Conservation (phyloP, 306 rosid species). For the Arachis hypogaea region DNA sequence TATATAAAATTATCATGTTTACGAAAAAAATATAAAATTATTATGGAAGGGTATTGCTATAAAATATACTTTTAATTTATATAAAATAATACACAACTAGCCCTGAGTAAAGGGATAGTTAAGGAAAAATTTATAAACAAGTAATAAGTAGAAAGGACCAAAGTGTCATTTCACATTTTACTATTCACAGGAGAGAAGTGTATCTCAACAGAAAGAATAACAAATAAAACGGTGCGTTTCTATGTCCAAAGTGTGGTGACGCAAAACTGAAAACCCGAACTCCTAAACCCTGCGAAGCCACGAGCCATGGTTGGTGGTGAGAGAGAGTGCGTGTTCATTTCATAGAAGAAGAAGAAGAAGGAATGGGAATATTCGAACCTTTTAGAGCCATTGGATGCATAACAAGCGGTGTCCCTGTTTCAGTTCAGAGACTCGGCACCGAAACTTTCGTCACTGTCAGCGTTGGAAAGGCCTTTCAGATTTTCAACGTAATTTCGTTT, state of each 20-base stretch:
- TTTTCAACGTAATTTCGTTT: conserved; percentile 62
- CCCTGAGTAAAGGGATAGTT: no score
- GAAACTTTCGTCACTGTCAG: conserved; percentile 88
- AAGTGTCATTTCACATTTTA: no score
- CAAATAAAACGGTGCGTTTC: background rate
- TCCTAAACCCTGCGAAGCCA: background rate
- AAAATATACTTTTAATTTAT: no score
- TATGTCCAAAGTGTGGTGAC: background rate
- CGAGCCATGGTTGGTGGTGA: background rate
- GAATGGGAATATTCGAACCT: conserved; percentile 86
- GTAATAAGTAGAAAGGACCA: no score
- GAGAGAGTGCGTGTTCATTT: background rate
- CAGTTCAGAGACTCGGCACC: conserved; percentile 84
- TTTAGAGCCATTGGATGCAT: conserved; percentile 88
- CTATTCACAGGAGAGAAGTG: no score
- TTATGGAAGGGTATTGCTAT: no score
- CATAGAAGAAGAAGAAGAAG: background rate
- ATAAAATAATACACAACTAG: no score
- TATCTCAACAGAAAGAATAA: background rate
- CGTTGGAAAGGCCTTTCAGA: conserved; percentile 90
- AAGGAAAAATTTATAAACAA: no score
- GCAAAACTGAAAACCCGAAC: background rate
- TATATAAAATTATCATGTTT: no score
- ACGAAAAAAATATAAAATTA: no score
- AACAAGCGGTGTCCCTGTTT: conserved; percentile 69